Base-by-base conservation (phyloP, 768 basidiomycete genomes). In the Mycena alexandri region DNA sequence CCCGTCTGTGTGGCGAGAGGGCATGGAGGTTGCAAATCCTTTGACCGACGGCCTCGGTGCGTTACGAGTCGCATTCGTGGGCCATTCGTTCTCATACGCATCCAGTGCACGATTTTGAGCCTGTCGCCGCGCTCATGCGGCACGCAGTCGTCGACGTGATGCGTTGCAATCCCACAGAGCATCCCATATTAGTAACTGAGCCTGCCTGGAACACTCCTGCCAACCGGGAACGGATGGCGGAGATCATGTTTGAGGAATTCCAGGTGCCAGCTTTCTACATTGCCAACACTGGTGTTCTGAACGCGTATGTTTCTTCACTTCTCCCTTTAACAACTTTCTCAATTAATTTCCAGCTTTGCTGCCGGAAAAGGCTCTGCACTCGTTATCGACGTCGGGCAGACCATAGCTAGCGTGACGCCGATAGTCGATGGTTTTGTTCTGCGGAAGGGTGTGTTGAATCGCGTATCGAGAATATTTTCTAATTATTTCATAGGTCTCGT, bases 401-500 rank as follows among this genome's bases (percentile, higher is more conserved):
- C 92, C 14, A 89, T 91, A 77, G 92, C 93, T 16, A 97, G 94
- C 72, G 94, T 97, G 16, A 95, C 95, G 1, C 98, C 98, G 7
- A 93, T 99, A 21, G 95, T 96, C 5, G 98, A 99, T 72, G 98
- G 98, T 5, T 99, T 98, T 74, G 98, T 99, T 47, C 88, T 99
- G 48, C 86, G 96, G 74, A 98, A 97, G 87, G 97, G 97, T 91
- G 50, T 50, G 51, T 52, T 19, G 24, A 25, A 33, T 16, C 47
- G 13, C 0, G 2, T 13, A 9, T 50, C 24, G 29, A 29, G 29
- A 29, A 29, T 29, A 29, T 29, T 6, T 3, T 29, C 29, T 29
- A 6, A 38, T 52, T 48, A 63, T 55, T 48, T 42, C 33, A 44
- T 21, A 98, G 97, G 96, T 50, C 90, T 98, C 24, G 80, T 86